phyloP scores from a whole-genome alignment of 2,329 filamentous ascomycete genomes.

The Hypoxylon sp. region DNA sequence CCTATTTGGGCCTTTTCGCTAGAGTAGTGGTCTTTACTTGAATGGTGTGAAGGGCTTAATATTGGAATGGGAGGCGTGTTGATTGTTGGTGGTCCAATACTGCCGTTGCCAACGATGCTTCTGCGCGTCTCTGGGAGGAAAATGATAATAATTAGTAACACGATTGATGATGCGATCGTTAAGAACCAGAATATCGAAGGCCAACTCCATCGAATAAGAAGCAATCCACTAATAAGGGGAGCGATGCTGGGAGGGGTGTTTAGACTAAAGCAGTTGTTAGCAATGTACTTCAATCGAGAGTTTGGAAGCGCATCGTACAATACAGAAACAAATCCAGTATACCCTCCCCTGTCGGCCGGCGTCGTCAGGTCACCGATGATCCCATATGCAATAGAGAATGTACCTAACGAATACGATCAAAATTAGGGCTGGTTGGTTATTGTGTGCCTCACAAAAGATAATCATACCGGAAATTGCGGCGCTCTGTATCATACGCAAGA shows the following conservation, averaged over 20 bases:
- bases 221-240: slow-evolving; percentile 11
- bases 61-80: slow-evolving; percentile 1
- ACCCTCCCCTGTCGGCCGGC: slow-evolving; percentile 6
- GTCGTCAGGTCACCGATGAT: slow-evolving; percentile 14
- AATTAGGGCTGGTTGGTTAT: no score
- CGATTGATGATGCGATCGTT: slow-evolving; percentile 23
- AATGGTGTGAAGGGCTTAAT: neutral
- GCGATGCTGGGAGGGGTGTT: slow-evolving; percentile 12
- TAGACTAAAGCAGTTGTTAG: neutral
- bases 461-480: slow-evolving; percentile 16
- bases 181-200: slow-evolving; percentile 16
- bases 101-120: slow-evolving; percentile 15
- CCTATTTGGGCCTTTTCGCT: neutral
- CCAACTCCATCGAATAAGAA: slow-evolving; percentile 18
- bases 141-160: neutral
- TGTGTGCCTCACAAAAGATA: neutral
- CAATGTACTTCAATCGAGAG: neutral
- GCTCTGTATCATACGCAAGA: slow-evolving; percentile 16
- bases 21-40: neutral
- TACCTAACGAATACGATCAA: neutral
- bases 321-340: slow-evolving; percentile 17
- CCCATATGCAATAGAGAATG: slow-evolving; percentile 13
- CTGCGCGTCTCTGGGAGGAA: slow-evolving; percentile 16
- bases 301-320: neutral
- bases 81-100: neutral